Evolutionary conservation across 164 flowering plant genomes (phyloP).

Genomic region (Magnolia kwangsiensis): DNA sequence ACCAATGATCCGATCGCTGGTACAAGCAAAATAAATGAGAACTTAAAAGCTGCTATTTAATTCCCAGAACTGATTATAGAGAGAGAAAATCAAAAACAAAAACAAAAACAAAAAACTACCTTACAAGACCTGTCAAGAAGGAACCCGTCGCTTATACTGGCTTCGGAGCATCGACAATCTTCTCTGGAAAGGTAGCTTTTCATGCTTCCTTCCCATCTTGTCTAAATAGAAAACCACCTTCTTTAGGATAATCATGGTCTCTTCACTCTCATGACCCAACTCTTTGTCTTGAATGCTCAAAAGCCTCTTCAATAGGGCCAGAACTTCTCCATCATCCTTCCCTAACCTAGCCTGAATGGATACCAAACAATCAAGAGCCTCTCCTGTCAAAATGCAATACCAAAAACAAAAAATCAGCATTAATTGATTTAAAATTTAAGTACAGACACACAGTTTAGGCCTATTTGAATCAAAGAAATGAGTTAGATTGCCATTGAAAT

Average conservation of each 20-base stretch:
- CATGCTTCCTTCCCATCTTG: slow-evolving; percentile 61
- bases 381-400: slow-evolving; percentile 43
- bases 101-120: neutral
- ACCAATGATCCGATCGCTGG: no score
- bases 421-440: neutral
- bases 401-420: neutral
- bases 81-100: no score
- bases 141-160: slow-evolving; percentile 43
- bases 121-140: slow-evolving; percentile 7
- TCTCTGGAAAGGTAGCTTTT: slow-evolving; percentile 54
- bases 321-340: slow-evolving; percentile 43
- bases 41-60: neutral
- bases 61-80: neutral
- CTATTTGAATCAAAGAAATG: neutral
- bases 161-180: slow-evolving; percentile 55
- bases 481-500: neutral
- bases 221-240: slow-evolving; percentile 63
- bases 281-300: slow-evolving; percentile 76
- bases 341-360: slow-evolving; percentile 62
- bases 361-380: slow-evolving; percentile 85
- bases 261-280: slow-evolving; percentile 66
- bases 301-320: slow-evolving; percentile 58
- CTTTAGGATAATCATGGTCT: slow-evolving; percentile 61
- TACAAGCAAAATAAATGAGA: neutral
- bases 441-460: neutral